phyloP scores from a whole-genome alignment of 2,329 filamentous ascomycete genomes.

The Aspergillus chevalieri region DNA sequence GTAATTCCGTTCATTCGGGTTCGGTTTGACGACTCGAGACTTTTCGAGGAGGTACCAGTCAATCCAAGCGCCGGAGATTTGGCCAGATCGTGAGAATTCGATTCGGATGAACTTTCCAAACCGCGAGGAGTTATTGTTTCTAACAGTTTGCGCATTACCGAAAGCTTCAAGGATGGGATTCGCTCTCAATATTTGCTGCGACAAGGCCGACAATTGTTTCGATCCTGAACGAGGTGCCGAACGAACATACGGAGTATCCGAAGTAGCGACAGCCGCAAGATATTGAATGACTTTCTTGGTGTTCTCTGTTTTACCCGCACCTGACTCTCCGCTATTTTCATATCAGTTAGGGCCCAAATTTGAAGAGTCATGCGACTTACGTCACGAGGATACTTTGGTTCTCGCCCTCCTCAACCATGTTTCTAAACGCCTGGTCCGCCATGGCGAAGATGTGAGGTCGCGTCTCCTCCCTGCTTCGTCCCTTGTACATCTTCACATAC shows the following conservation, averaged over 20 bases:
- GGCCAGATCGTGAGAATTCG: slow-evolving; percentile 79
- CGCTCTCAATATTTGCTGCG: slow-evolving; percentile 89
- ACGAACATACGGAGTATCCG: slow-evolving; percentile 61
- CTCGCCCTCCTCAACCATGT: slow-evolving; percentile 86
- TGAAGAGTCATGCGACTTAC: slow-evolving; percentile 30
- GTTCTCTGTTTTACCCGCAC: slow-evolving; percentile 97
- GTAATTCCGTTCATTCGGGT: slow-evolving; percentile 85
- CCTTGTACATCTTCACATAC: slow-evolving; percentile 97
- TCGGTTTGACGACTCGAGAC: slow-evolving; percentile 89
- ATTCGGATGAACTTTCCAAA: slow-evolving; percentile 99
- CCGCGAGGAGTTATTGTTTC: slow-evolving; percentile 96
- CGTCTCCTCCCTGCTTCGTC: slow-evolving; percentile 82
- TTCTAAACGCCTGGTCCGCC: slow-evolving; percentile 93
- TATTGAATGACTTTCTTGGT: slow-evolving; percentile 99
- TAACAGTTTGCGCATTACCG: slow-evolving; percentile 93
- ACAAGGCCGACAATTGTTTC: slow-evolving; percentile 74
- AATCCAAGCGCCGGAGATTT: slow-evolving; percentile 92
- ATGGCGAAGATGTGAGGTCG: slow-evolving; percentile 97
- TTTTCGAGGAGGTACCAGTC: slow-evolving; percentile 99
- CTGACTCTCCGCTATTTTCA: slow-evolving; percentile 68
- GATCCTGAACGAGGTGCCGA: slow-evolving; percentile 41
- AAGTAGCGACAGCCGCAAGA: slow-evolving; percentile 83
- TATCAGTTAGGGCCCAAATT: slow-evolving; percentile 1
- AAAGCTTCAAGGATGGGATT: slow-evolving; percentile 98
- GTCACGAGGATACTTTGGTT: slow-evolving; percentile 98